Evolutionary conservation across 2,329 filamentous ascomycete species (phyloP), one percentile per base, ranked within the genome.

Genomic region (Colletotrichum somersetense): DNA sequence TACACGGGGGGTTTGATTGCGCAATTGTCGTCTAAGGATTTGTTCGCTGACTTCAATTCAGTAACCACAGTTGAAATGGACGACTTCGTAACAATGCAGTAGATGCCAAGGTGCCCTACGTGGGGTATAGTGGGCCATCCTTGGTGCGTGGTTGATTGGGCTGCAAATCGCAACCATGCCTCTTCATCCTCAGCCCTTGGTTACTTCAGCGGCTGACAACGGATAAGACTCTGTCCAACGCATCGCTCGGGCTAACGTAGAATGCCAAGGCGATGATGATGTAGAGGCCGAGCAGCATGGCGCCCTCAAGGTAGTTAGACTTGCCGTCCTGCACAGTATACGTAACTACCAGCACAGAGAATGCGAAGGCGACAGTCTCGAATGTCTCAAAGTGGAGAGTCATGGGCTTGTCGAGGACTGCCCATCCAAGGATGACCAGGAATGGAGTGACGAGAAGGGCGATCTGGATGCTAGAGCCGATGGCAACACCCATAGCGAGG

Each of bases 401-500:
- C 92, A 95, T 94, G 33, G 89, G 87, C 74, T 89, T 84, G 66
- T 87, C 87, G 81, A 93, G 89, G 75, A 92, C 91, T 72, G 90
- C 88, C 93, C 93, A 96, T 73, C 93, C 93, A 48, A 95, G 86
- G 75, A 96, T 90, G 66, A 96, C 93, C 65, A 96, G 85, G 82
- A 93, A 92, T 0, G 93, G 93, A 1, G 93, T 95, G 59, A 96
- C 93, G 56, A 95, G 90, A 57, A 96, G 86, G 30, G 93, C 93
- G 77, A 96, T 96, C 81, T 96, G 93, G 79, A 96, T 91, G 80
- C 91, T 93, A 71, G 91, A 94, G 57, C 93, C 93, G 77, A 96
- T 93, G 38, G 93, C 93, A 62, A 96, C 93, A 53, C 92, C 92
- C 85, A 96, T 93, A 40, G 93, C 79, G 63, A 91, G 82, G 77